Percentiles rank a stretch among this genome's conserved stretches.
These are phyloP conservation scores for Maudiozyma humilis DNA, from an alignment of 1,139 yeast genomes.

Conservation along the genomic window DNA sequence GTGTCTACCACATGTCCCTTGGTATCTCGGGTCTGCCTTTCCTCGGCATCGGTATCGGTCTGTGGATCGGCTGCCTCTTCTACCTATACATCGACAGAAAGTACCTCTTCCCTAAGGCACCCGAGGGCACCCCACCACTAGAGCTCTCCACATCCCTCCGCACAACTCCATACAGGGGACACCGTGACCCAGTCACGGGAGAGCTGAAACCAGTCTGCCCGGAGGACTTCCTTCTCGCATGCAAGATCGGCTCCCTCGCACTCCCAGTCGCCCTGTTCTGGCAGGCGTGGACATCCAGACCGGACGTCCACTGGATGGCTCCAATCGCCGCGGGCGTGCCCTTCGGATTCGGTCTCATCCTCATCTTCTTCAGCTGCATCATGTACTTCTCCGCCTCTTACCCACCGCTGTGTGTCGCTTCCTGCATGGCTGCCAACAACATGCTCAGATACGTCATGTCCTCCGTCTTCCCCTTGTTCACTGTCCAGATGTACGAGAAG, in stretches of 20 bases:
- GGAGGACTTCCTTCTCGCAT: slow-evolving; percentile 38
- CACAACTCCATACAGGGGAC: slow-evolving; percentile 26
- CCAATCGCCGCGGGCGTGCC: slow-evolving; percentile 70
- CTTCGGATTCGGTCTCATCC: slow-evolving; percentile 65
- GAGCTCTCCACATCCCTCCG: slow-evolving; percentile 20
- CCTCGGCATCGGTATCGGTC: slow-evolving; percentile 61
- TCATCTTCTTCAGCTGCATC: slow-evolving; percentile 65
- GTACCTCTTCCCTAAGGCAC: slow-evolving; percentile 46
- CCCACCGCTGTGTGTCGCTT: slow-evolving; percentile 68
- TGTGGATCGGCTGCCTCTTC: slow-evolving; percentile 44
- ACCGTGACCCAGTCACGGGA: slow-evolving; percentile 40
- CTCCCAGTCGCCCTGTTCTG: slow-evolving; percentile 67
- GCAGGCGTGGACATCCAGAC: slow-evolving; percentile 72
- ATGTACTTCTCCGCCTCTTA: slow-evolving; percentile 65
- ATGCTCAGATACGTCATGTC: slow-evolving; percentile 50
- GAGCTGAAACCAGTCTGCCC: slow-evolving; percentile 40
- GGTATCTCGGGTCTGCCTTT: slow-evolving; percentile 65
- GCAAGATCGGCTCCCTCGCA: slow-evolving; percentile 53
- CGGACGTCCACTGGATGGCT: slow-evolving; percentile 66
- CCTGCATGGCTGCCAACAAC: slow-evolving; percentile 75
- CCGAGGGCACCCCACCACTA: slow-evolving; percentile 46
- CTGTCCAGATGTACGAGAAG: slow-evolving; percentile 65
- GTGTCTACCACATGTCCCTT: slow-evolving; percentile 46
- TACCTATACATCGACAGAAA: slow-evolving; percentile 44
- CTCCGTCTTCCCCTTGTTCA: slow-evolving; percentile 65